Evolutionary conservation across 331 rosid species (phyloP).

Genomic region (Quercus tomentella): DNA sequence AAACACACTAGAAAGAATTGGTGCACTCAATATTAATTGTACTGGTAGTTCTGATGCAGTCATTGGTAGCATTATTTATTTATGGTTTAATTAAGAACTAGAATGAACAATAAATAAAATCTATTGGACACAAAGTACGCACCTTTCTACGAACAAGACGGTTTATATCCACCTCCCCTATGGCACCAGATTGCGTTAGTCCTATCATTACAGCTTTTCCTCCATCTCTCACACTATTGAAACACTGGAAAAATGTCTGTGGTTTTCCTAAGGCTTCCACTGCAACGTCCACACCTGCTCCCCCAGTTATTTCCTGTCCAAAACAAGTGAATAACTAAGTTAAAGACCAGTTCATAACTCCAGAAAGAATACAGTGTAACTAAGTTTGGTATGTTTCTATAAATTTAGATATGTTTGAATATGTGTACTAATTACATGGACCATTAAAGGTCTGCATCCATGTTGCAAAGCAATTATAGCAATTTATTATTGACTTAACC

Average conservation of each 20-base stretch:
- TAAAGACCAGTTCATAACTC: slow-evolving; percentile 1
- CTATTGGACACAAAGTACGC: not conserved
- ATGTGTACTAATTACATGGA: not conserved
- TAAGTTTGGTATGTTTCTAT: not conserved
- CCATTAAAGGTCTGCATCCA: not conserved
- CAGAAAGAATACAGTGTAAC: not conserved
- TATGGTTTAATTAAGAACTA: not conserved
- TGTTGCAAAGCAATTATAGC: not conserved
- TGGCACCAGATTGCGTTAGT: slow-evolving; percentile 64
- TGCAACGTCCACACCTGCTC: slow-evolving; percentile 89
- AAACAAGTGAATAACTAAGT: slow-evolving; percentile 10
- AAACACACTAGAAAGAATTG: not conserved
- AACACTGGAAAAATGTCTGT: slow-evolving; percentile 81
- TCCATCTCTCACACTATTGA: slow-evolving; percentile 83
- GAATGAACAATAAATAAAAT: not conserved
- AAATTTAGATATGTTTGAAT: not conserved
- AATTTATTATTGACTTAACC: not conserved
- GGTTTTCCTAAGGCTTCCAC: slow-evolving; percentile 95
- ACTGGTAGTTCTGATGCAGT: not conserved
- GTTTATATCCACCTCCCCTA: slow-evolving; percentile 89
- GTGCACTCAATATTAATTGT: not conserved
- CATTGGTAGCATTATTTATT: not conserved
- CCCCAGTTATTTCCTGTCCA: slow-evolving; percentile 86
- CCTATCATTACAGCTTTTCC: slow-evolving; percentile 98
- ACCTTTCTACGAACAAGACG: slow-evolving; percentile 95